A percentile compares a stretch with the other conserved stretches of the same genome.
Evolutionary conservation across 2,329 filamentous ascomycete genomes (phyloP).

Genomic region (Trichoderma koningii): DNA sequence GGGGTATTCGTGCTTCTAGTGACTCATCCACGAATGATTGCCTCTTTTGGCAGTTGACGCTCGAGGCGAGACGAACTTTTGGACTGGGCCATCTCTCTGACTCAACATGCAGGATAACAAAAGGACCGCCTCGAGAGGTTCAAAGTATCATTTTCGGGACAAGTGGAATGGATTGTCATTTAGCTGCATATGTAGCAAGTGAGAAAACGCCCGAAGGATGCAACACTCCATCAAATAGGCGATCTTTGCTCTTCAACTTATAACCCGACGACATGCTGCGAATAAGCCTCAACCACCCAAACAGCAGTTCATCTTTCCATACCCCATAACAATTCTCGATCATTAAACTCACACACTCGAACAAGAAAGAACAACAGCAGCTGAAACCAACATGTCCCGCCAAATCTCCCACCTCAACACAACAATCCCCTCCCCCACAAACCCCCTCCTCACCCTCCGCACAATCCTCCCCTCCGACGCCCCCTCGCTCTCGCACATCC

Average conservation of each 20-base stretch:
- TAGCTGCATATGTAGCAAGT: neutral
- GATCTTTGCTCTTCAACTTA: no score
- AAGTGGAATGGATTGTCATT: neutral
- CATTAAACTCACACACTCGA: neutral
- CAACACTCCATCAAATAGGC: neutral
- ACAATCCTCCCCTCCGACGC: conserved; percentile 33
- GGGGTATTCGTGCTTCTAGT: neutral
- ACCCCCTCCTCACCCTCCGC: conserved; percentile 34
- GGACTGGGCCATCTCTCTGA: neutral
- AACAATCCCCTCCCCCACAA: conserved; percentile 31
- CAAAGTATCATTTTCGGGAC: neutral
- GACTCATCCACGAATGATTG: neutral
- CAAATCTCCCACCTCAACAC: conserved; percentile 33
- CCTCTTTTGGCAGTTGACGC: neutral
- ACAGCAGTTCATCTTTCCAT: no score
- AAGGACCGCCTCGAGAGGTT: neutral
- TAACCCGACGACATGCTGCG: neutral
- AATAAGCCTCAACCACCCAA: neutral
- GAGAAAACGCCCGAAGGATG: neutral
- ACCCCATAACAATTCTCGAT: no score
- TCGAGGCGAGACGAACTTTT: neutral
- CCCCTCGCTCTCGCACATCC: conserved; percentile 33
- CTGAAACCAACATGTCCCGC: conserved; percentile 13
- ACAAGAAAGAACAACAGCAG: no score
- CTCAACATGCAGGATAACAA: conserved; percentile 1